Conservation (phyloP, 2,329 filamentous ascomycete genomes). For the Cylindrodendrum hubeiense region DNA sequence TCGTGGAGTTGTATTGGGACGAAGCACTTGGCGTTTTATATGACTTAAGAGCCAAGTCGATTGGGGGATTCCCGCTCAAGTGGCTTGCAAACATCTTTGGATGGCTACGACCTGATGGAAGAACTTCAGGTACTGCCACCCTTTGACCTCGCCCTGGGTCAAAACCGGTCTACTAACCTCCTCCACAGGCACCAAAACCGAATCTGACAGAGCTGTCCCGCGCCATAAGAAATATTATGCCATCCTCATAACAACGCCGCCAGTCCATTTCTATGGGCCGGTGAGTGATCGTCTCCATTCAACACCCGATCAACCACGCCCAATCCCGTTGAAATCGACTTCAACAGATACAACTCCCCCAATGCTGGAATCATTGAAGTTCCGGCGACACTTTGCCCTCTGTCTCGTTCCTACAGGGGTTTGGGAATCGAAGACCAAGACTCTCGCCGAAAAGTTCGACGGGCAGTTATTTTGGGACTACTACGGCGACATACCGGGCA, state of each 20-base stretch:
- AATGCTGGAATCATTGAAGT: constrained; percentile 8
- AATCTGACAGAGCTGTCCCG: background rate
- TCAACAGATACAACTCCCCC: background rate
- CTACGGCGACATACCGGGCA: background rate
- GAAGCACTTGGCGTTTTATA: background rate
- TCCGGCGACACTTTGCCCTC: constrained; percentile 16
- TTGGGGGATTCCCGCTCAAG: background rate
- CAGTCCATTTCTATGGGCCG: constrained; percentile 15
- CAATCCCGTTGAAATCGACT: constrained; percentile 4
- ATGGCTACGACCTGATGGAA: background rate
- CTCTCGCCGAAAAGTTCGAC: constrained; percentile 6
- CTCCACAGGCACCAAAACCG: background rate
- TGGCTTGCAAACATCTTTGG: background rate
- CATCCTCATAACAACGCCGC: constrained; percentile 13
- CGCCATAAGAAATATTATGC: background rate
- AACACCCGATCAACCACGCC: background rate
- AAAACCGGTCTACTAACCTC: background rate
- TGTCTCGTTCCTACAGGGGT: constrained; percentile 8
- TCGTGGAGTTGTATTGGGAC: background rate
- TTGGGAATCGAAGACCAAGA: constrained; percentile 13
- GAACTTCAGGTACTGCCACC: background rate
- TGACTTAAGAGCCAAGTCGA: background rate
- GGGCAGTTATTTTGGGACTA: constrained; percentile 19
- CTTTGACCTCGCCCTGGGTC: background rate
- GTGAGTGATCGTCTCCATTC: constrained; percentile 12